These are phyloP conservation scores for Pseudogymnoascus sp. DNA, from an alignment of 2,329 filamentous ascomycete species.

Conservation along the genomic window DNA sequence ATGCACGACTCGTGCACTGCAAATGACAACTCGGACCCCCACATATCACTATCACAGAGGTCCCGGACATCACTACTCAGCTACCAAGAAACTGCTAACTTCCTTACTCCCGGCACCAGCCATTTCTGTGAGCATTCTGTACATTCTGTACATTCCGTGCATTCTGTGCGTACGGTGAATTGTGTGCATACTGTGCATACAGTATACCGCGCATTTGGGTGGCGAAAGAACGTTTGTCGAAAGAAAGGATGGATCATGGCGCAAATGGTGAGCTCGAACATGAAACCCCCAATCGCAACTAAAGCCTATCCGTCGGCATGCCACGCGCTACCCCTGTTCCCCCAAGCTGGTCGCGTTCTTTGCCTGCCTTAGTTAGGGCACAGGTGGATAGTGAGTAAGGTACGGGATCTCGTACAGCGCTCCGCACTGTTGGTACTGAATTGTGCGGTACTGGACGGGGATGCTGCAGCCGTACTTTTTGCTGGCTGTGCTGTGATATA, in stretches of 20 bases:
- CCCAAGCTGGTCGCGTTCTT: neutral
- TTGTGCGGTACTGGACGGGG: neutral
- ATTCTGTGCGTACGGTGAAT: neutral
- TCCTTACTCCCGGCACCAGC: neutral
- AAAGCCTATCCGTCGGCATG: conserved; percentile 3
- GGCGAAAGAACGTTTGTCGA: neutral
- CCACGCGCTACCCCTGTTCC: neutral
- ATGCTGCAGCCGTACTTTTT: neutral
- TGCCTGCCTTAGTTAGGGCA: conserved; percentile 5
- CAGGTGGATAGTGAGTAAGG: neutral
- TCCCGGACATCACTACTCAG: neutral
- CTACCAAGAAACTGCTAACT: neutral
- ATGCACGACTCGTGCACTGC: neutral
- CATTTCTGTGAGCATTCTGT: neutral
- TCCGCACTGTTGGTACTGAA: neutral
- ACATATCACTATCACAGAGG: neutral
- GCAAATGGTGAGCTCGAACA: neutral
- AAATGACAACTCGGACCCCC: neutral
- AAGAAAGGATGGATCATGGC: neutral
- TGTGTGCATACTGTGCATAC: neutral
- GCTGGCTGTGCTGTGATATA: neutral
- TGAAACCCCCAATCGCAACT: conserved; percentile 4
- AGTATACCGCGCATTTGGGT: neutral
- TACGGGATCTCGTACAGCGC: neutral
- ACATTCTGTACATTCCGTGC: neutral